Base-by-base conservation (phyloP, 2,329 filamentous ascomycete species). In the Hortaea werneckii region DNA sequence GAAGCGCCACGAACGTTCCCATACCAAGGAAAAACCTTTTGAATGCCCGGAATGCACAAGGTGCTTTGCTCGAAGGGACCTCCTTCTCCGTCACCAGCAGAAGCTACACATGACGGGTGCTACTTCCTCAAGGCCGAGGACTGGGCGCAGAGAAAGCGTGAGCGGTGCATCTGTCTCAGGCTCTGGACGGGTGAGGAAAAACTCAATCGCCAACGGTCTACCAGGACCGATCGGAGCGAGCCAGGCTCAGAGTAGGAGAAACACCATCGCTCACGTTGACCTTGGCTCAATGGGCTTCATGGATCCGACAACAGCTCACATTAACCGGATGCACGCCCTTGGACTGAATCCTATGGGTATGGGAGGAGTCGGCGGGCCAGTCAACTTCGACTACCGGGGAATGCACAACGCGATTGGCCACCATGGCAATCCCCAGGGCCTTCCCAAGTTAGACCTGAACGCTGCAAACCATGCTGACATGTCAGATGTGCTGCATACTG, bases 21-120 rank as follows among this genome's bases (percentile, higher is more conserved):
- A 95, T 65, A 95, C 89, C 39, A 95, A 98, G 66, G 89, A 98
- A 70, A 98, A 98, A 73, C 92, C 92, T 1, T 98, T 98, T 59
- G 88, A 95, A 67, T 98, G 92, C 60, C 87, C 87, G 28, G 87
- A 96, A 66, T 98, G 92, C 67, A 78, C 87, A 34, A 75, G 92
- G 68, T 96, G 92, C 70, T 98, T 98, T 68, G 92, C 92, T 49
- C 81, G 92, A 50, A 81, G 92, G 54, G 92, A 98, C 67, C 70
- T 98, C 55, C 76, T 98, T 45, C 73, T 98, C 54, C 81, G 92
- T 49, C 92, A 98, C 68, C 92, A 98, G 75, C 92, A 98, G 74
- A 98, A 98, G 74, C 78, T 98, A 41, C 92, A 98, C 65, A 87
- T 94, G 75, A 87, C 87, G 27, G 86, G 87, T 9, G 88, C 88